Evolutionary conservation across 2,329 filamentous ascomycete genomes (phyloP).

Genomic region (Aspergillus brasiliensis): DNA sequence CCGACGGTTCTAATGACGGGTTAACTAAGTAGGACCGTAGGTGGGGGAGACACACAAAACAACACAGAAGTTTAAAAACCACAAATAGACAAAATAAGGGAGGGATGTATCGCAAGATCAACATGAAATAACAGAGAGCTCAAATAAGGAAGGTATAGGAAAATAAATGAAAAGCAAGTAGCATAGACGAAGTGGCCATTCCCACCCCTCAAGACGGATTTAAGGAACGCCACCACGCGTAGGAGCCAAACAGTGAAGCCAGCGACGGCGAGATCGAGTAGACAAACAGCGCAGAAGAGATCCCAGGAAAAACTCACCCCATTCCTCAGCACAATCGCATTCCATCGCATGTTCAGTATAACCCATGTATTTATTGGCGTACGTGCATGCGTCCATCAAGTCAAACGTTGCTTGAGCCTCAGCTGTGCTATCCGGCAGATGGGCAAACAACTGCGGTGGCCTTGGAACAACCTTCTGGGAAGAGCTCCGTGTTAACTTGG

Average conservation of each 20-base stretch:
- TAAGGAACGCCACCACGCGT: neutral
- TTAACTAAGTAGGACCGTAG: conserved; percentile 2
- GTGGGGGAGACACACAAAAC: conserved; percentile 7
- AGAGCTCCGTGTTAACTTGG: conserved; percentile 72
- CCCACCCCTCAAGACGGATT: neutral
- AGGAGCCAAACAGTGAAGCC: conserved; percentile 3
- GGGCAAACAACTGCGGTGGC: conserved; percentile 67
- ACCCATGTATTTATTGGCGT: conserved; percentile 88
- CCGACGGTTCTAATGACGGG: conserved; percentile 48
- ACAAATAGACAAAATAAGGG: no score
- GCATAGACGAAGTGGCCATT: neutral
- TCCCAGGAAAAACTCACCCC: conserved; percentile 66
- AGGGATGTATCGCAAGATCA: no score
- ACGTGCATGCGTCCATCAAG: conserved; percentile 81
- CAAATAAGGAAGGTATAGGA: neutral
- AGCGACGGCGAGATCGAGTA: conserved; percentile 6
- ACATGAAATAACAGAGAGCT: no score
- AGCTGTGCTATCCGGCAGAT: conserved; percentile 75
- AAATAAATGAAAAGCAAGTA: neutral
- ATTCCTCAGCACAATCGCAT: conserved; percentile 93
- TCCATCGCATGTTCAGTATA: conserved; percentile 90
- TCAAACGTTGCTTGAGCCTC: conserved; percentile 78
- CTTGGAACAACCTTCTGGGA: conserved; percentile 69
- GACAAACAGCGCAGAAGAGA: conserved; percentile 27
- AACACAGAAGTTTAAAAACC: no score